phyloP scores from a whole-genome alignment of 2,329 filamentous ascomycete genomes.

The Beauveria bassiana region DNA sequence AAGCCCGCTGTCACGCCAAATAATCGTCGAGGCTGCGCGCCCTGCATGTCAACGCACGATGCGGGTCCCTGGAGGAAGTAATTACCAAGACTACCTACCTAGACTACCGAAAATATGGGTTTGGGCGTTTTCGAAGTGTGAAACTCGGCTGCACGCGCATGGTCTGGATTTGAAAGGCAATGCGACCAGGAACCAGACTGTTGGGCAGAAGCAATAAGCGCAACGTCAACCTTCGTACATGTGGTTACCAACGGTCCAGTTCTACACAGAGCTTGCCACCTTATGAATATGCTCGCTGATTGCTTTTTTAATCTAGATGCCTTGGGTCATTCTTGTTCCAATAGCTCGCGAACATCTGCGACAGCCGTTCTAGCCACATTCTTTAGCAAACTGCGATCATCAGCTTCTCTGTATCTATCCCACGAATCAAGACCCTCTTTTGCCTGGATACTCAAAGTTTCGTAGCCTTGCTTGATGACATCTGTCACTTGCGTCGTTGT shows the following conservation, averaged over 20 bases:
- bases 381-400: slow-evolving; percentile 78
- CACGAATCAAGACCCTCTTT: slow-evolving; percentile 80
- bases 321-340: slow-evolving; percentile 28
- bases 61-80: too few relatives aligned
- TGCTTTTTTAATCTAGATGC: not conserved
- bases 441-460: slow-evolving; percentile 84
- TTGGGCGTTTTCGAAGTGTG: too few relatives aligned
- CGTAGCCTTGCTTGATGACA: slow-evolving; percentile 94
- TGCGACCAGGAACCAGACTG: too few relatives aligned
- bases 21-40: not conserved
- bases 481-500: slow-evolving; percentile 79
- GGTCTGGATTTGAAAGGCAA: too few relatives aligned
- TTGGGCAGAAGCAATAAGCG: too few relatives aligned
- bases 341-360: slow-evolving; percentile 44
- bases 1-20: not conserved
- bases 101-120: too few relatives aligned
- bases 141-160: too few relatives aligned
- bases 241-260: too few relatives aligned
- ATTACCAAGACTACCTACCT: too few relatives aligned
- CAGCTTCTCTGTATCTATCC: slow-evolving; percentile 80
- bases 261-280: too few relatives aligned
- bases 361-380: slow-evolving; percentile 77
- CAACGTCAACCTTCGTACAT: too few relatives aligned
- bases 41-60: slow-evolving; percentile 5
- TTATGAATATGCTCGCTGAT: not conserved